Evolutionary conservation across 257 asterid genomes (phyloP).

Genomic region (Penstemon davidsonii): DNA sequence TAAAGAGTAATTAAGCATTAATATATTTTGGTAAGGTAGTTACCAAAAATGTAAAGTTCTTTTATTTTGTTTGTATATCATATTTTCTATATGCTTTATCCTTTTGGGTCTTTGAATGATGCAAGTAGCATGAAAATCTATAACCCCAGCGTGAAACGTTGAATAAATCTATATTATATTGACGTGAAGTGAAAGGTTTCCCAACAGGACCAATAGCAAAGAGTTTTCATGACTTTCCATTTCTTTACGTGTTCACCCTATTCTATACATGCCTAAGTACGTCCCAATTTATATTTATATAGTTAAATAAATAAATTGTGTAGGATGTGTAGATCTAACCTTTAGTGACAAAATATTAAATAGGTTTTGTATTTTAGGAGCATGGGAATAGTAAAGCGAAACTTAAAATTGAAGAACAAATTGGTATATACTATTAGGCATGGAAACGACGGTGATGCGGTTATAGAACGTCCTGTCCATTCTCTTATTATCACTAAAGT

Average conservation of each 20-base stretch:
- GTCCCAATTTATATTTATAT: slow-evolving; percentile 1
- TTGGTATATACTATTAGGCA: slow-evolving; percentile 31
- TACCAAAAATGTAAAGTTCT: too few species aligned
- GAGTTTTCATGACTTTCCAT: slow-evolving; percentile 17
- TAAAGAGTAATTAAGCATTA: too few species aligned
- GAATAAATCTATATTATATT: slow-evolving; percentile 15
- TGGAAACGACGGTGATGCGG: slow-evolving; percentile 36
- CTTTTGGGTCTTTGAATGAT: not conserved
- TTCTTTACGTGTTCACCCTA: slow-evolving; percentile 25
- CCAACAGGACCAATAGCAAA: not conserved
- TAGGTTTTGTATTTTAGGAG: not conserved
- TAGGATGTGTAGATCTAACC: not conserved
- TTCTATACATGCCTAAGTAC: slow-evolving; percentile 21
- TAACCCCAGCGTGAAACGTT: slow-evolving; percentile 25
- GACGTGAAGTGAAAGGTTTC: slow-evolving; percentile 8
- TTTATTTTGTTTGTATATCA: too few species aligned
- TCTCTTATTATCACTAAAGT: slow-evolving; percentile 31
- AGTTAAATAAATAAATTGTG: not conserved
- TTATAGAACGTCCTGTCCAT: slow-evolving; percentile 36
- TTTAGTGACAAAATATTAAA: not conserved
- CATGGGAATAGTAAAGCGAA: not conserved
- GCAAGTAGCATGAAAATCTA: not conserved
- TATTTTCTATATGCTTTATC: too few species aligned
- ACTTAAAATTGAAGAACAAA: not conserved
- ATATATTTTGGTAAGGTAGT: too few species aligned